These are phyloP conservation scores for Neoboletus brunneissimus DNA, from an alignment of 768 basidiomycete species.

Conservation along the genomic window DNA sequence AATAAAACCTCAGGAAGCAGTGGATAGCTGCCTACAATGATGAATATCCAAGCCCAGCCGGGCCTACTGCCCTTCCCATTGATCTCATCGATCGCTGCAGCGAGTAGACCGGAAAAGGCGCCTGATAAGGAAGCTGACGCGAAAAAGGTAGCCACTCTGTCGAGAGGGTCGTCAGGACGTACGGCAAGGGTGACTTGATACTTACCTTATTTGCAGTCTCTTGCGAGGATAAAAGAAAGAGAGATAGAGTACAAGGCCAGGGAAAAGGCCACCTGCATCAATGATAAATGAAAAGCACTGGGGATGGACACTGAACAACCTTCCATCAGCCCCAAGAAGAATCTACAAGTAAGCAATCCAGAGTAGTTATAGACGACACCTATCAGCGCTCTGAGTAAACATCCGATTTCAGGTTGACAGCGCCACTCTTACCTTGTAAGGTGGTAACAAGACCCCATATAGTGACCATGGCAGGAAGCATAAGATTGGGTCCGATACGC, in stretches of 20 bases:
- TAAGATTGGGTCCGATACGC: conserved; percentile 51
- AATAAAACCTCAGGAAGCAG: background rate
- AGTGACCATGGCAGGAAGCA: conserved; percentile 60
- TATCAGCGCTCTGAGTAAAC: conserved; percentile 10
- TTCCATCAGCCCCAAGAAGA: conserved; percentile 54
- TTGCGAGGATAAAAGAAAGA: conserved; percentile 45
- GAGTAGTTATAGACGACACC: conserved; percentile 47
- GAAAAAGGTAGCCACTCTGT: conserved; percentile 39
- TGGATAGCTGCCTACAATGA: conserved; percentile 34
- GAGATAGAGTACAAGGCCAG: conserved; percentile 55
- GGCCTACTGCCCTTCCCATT: conserved; percentile 46
- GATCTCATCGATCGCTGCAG: conserved; percentile 56
- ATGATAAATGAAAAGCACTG: background rate
- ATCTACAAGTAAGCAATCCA: conserved; percentile 51
- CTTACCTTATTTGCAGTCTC: conserved; percentile 24
- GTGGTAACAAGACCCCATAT: conserved; percentile 68
- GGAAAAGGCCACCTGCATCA: conserved; percentile 50
- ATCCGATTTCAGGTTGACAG: background rate
- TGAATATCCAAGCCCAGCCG: conserved; percentile 65
- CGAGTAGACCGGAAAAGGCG: conserved; percentile 62
- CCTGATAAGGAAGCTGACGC: conserved; percentile 52
- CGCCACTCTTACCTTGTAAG: conserved; percentile 48
- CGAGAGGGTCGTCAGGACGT: background rate
- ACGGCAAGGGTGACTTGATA: background rate
- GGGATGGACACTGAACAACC: conserved; percentile 32